phyloP scores from a whole-genome alignment of 1,284 basidiomycete species.

The Coniophora puteana region DNA sequence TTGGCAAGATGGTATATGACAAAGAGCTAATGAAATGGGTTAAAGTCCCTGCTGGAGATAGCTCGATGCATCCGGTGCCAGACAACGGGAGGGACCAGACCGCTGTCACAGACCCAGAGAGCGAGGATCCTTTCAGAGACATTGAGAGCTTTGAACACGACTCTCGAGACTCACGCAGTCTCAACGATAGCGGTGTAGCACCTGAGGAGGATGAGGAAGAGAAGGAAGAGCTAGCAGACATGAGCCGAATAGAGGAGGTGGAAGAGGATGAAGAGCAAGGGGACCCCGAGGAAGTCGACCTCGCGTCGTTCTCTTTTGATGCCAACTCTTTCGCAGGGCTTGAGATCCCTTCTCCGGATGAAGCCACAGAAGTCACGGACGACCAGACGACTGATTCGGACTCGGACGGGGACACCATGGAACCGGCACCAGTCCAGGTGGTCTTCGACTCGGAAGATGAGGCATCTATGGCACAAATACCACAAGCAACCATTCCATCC shows the following conservation, averaged over 20 bases:
- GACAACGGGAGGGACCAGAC: conserved; percentile 37
- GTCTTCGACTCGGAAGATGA: conserved; percentile 45
- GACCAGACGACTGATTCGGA: conserved; percentile 43
- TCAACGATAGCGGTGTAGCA: conserved; percentile 10
- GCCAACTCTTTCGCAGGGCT: conserved; percentile 47
- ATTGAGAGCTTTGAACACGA: conserved; percentile 80
- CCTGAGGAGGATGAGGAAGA: conserved; percentile 21
- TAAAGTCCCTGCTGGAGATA: conserved; percentile 41
- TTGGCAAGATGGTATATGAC: conserved; percentile 88
- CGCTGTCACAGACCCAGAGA: conserved; percentile 48
- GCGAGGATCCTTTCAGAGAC: conserved; percentile 83
- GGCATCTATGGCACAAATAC: conserved; percentile 10
- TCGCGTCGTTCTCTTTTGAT: conserved; percentile 73
- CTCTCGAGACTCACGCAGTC: conserved; percentile 20
- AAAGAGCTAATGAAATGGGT: conserved; percentile 81
- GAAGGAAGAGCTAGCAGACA: conserved; percentile 34
- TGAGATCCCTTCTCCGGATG: conserved; percentile 35
- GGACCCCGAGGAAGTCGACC: conserved; percentile 61
- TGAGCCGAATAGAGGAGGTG: conserved; percentile 47
- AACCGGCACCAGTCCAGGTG: conserved; percentile 18
- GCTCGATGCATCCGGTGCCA: conserved; percentile 25
- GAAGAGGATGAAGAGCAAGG: conserved; percentile 40
- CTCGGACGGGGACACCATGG: conserved; percentile 40
- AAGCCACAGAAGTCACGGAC: conserved; percentile 39
- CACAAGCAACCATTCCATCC: not conserved